These are phyloP conservation scores for Colletotrichum tofieldiae DNA, from an alignment of 2,329 filamentous ascomycete species.

Conservation along the genomic window DNA sequence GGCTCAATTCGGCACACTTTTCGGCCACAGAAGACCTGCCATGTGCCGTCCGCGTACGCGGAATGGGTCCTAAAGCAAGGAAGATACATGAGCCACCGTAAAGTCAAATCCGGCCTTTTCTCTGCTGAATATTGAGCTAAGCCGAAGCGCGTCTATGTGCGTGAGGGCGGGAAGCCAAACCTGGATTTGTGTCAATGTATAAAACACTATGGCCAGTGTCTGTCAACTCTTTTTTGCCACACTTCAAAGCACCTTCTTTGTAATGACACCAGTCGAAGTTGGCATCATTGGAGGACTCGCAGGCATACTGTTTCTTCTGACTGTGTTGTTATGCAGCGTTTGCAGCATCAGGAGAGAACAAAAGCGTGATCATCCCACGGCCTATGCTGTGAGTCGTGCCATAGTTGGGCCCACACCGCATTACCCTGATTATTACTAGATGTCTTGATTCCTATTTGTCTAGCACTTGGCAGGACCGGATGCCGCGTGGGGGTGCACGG, in stretches of 20 bases:
- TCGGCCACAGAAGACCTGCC: not conserved
- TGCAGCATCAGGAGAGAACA: conserved; percentile 19
- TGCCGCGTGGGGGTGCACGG: not conserved
- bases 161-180: not conserved
- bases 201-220: not conserved
- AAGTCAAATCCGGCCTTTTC: not conserved
- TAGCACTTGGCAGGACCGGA: not conserved
- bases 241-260: not conserved
- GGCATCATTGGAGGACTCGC: conserved; percentile 2
- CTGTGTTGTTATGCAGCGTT: conserved; percentile 13
- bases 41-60: not conserved
- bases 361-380: not conserved
- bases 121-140: too few species aligned
- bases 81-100: not conserved
- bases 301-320: not conserved
- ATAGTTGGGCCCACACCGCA: not conserved
- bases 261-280: conserved; percentile 15
- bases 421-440: not conserved
- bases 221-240: not conserved
- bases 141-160: not conserved
- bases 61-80: not conserved
- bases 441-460: not conserved
- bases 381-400: conserved; percentile 2
- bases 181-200: not conserved
- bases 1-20: too few species aligned